A percentile compares a stretch with the other conserved stretches of the same genome.
phyloP scores from a whole-genome alignment of 306 rosid genomes.

The Acacia confusa region DNA sequence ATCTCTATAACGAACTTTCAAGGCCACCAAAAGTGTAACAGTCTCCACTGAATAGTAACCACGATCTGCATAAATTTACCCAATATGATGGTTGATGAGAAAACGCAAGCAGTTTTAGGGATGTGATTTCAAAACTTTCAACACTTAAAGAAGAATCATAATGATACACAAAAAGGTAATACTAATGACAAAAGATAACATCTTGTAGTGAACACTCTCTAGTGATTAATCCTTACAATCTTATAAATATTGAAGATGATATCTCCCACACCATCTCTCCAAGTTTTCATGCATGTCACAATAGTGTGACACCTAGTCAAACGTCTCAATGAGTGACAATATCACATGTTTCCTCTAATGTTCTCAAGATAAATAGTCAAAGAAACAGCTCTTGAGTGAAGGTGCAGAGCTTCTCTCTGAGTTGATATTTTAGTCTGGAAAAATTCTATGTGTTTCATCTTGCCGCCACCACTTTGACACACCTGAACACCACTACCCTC shows the following conservation, averaged over 20 bases:
- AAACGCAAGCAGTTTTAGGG: conserved; percentile 23
- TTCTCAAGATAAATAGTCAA: conserved; percentile 5
- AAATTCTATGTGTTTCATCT: conserved; percentile 12
- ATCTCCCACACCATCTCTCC: background rate
- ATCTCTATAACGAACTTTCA: conserved; percentile 97
- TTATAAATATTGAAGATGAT: conserved; percentile 7
- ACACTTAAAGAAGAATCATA: conserved; percentile 3
- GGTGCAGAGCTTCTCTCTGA: background rate
- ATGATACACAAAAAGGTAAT: background rate
- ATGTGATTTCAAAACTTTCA: conserved; percentile 19
- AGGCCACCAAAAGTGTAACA: conserved; percentile 89
- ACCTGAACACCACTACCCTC: background rate
- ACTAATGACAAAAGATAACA: conserved; percentile 4
- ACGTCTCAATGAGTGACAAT: conserved; percentile 22
- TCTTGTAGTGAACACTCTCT: background rate
- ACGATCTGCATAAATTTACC: conserved; percentile 58
- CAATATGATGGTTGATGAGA: conserved; percentile 33
- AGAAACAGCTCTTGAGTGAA: conserved; percentile 1
- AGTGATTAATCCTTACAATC: background rate
- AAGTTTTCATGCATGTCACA: background rate
- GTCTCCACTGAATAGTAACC: conserved; percentile 91
- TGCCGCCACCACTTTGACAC: conserved; percentile 2
- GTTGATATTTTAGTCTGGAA: conserved; percentile 1
- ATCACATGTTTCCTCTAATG: background rate
- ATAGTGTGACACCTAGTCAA: background rate